Evolutionary conservation across 1,284 basidiomycete genomes (phyloP).

Genomic region (Singerocomus inundabilis): DNA sequence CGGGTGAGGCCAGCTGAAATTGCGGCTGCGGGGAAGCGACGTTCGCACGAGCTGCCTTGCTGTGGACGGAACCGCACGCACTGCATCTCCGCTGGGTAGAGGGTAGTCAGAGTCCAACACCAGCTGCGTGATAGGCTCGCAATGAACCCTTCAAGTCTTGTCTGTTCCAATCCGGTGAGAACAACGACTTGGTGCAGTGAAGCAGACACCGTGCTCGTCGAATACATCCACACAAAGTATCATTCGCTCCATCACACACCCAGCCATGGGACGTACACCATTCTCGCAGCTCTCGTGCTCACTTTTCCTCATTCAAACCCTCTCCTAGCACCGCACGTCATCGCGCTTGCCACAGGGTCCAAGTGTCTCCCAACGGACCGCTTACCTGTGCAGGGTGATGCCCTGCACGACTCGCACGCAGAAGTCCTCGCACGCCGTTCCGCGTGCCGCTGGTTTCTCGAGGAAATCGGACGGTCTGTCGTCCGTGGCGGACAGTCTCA

Average conservation of each 20-base stretch:
- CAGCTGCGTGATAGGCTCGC: no score
- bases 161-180: neutral
- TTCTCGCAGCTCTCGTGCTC: conserved; percentile 60
- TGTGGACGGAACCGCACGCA: conserved; percentile 3
- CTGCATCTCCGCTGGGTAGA: neutral
- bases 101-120: neutral
- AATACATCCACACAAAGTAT: conserved; percentile 44
- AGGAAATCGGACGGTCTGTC: conserved; percentile 53
- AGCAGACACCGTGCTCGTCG: conserved; percentile 25
- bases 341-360: conserved; percentile 81
- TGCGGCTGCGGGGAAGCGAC: conserved; percentile 8
- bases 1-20: conserved; percentile 3
- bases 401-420: conserved; percentile 87
- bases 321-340: conserved; percentile 41
- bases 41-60: conserved; percentile 1
- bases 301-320: conserved; percentile 12
- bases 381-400: conserved; percentile 73
- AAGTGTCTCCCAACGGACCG: conserved; percentile 77
- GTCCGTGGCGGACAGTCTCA: conserved; percentile 27
- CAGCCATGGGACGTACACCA: conserved; percentile 53
- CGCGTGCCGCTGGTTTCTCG: conserved; percentile 77
- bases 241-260: conserved; percentile 45
- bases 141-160: no score
- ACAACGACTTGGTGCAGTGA: conserved; percentile 3
- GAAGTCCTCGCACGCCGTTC: conserved; percentile 85